These are phyloP conservation scores for Actinomucor elegans DNA, from an alignment of 371 early-diverging fungal species.

Conservation along the genomic window DNA sequence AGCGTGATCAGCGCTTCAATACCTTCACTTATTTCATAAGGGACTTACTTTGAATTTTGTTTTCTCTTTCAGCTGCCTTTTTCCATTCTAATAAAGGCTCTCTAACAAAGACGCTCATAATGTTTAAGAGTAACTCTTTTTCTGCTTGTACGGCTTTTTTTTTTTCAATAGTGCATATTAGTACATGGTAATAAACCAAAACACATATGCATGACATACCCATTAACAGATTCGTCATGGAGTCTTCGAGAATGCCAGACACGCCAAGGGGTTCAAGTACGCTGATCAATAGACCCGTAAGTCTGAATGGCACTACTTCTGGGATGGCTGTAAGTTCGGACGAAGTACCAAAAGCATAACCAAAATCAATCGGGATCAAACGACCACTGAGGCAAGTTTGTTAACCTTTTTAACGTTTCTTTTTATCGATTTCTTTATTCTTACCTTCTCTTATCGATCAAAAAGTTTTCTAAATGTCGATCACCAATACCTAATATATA, in stretches of 20 bases:
- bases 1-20: too few relatives aligned
- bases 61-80: constrained; percentile 64
- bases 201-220: constrained; percentile 28
- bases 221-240: constrained; percentile 57
- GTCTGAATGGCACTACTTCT: constrained; percentile 69
- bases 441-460: constrained; percentile 59
- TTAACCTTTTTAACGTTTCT: background rate
- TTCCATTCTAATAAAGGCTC: constrained; percentile 65
- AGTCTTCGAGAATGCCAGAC: constrained; percentile 43
- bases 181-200: too few relatives aligned
- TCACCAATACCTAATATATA: constrained; percentile 77
- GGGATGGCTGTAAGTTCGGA: constrained; percentile 70
- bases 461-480: constrained; percentile 70
- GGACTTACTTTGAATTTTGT: constrained; percentile 55
- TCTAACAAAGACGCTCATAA: constrained; percentile 71
- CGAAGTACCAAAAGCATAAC: constrained; percentile 76
- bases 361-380: constrained; percentile 72
- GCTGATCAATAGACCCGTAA: constrained; percentile 58
- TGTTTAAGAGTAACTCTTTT: constrained; percentile 55
- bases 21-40: background rate
- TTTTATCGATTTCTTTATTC: background rate
- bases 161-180: too few relatives aligned
- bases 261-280: constrained; percentile 62
- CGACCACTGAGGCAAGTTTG: constrained; percentile 46
- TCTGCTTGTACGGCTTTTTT: constrained; percentile 49